These are phyloP conservation scores for Neonectria neomacrospora DNA, from an alignment of 2,329 filamentous ascomycete genomes.

Conservation along the genomic window DNA sequence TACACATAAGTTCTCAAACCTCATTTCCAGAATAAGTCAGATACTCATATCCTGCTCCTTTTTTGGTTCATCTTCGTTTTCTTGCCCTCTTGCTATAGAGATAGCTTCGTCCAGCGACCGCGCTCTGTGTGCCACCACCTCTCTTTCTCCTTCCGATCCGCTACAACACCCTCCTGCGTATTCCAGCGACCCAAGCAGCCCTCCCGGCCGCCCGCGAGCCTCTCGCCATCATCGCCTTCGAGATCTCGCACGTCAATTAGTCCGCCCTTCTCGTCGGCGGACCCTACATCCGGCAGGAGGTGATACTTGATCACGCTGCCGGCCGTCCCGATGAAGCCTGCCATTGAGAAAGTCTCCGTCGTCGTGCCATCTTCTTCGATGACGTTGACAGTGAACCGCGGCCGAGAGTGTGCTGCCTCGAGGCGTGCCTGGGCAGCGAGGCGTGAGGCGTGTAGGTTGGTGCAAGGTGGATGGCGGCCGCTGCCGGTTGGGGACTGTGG, in stretches of 20 bases:
- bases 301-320: constrained; percentile 70
- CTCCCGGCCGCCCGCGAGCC: constrained; percentile 48
- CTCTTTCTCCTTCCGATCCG: constrained; percentile 61
- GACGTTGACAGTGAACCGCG: constrained; percentile 69
- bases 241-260: constrained; percentile 65
- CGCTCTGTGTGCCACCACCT: constrained; percentile 63
- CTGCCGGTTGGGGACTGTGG: constrained; percentile 27
- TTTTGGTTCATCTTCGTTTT: not conserved
- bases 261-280: constrained; percentile 66
- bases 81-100: constrained; percentile 33
- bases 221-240: constrained; percentile 60
- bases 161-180: constrained; percentile 48
- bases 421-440: constrained; percentile 74
- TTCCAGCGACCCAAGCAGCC: constrained; percentile 63
- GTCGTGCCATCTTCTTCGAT: constrained; percentile 62
- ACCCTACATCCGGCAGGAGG: constrained; percentile 67
- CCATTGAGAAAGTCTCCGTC: constrained; percentile 65
- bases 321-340: constrained; percentile 70
- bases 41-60: not conserved
- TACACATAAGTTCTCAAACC: not conserved
- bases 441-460: constrained; percentile 63
- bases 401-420: constrained; percentile 64
- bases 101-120: constrained; percentile 53
- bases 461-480: constrained; percentile 48
- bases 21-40: not conserved